These are phyloP conservation scores for Paecilomyces fulvus DNA, from an alignment of 2,329 filamentous ascomycete genomes.

Conservation along the genomic window DNA sequence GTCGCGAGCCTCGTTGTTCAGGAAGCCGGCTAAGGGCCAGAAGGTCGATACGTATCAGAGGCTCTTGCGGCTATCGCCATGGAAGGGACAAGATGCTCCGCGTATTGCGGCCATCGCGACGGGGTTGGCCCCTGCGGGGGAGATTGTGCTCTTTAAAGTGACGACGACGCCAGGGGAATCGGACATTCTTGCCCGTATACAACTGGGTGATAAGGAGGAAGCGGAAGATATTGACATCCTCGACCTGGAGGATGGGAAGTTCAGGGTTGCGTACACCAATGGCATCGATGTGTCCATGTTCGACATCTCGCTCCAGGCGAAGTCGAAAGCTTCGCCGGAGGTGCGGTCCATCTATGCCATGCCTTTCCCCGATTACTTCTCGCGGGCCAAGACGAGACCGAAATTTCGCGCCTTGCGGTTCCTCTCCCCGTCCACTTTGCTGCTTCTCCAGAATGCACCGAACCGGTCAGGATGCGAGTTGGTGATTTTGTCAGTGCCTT, in stretches of 20 bases:
- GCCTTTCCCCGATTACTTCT: conserved; percentile 13
- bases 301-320: conserved; percentile 46
- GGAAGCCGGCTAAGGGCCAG: conserved; percentile 25
- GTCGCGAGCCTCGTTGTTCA: conserved; percentile 46
- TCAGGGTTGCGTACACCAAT: conserved; percentile 70
- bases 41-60: conserved; percentile 54
- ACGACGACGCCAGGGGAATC: conserved; percentile 43
- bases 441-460: conserved; percentile 49
- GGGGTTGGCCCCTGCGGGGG: conserved; percentile 63
- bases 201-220: conserved; percentile 44
- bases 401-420: conserved; percentile 52
- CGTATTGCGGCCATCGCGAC: conserved; percentile 72
- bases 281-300: conserved; percentile 65
- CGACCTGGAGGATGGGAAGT: conserved; percentile 36
- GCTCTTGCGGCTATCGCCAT: conserved; percentile 49
- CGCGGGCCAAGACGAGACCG: conserved; percentile 31
- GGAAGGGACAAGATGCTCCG: conserved; percentile 43
- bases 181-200: conserved; percentile 48
- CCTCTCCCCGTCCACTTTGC: conserved; percentile 44
- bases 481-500: conserved; percentile 35
- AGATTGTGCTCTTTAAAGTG: conserved; percentile 73
- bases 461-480: conserved; percentile 49
- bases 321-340: conserved; percentile 31
- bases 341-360: conserved; percentile 32
- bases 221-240: conserved; percentile 40